Base-by-base conservation (phyloP, 192 early-diverging fungal genomes). In the Phycomyces nitens region DNA sequence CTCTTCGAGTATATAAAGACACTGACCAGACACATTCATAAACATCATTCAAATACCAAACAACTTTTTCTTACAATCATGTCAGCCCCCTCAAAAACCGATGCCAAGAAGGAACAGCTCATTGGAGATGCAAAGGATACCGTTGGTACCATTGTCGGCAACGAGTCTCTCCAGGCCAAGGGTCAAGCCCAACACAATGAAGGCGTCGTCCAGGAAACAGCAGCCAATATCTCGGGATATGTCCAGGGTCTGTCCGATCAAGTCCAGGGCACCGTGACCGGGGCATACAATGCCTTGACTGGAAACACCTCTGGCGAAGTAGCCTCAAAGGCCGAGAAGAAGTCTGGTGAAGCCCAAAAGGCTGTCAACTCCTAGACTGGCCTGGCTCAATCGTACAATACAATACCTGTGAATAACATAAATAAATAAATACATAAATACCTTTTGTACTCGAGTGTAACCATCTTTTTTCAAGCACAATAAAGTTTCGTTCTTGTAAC, bases 111-210 rank as follows among this genome's bases (percentile, higher is more conserved):
- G 26, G 68, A 73, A 58, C 64, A 73, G 49, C 43, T 65, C 52
- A 50, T 71, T 38, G 79, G 75, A 26, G 47, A 55, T 39, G 71
- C 68, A 49, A 74, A 77, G 63, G 65, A 77, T 53, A 70, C 62
- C 56, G 51, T 77, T 52, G 79, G 79, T 16, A 22, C 43, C 57
- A 53, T 66, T 9, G n/a, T 73, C n/a, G 76, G 79, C 10, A 74
- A 52, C 38, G 64, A 77, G 18, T 14, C 29, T 15, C 51, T 77
- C 43, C 59, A 64, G 9, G 58, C 70, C 3, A 52, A 68, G 22
- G 79, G 79, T 18, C 58, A 70, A 20, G 47, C 66, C 11, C 62
- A 77, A 51, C 65, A 72, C 29, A 29, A 55, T 40, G 39, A 56
- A n/a, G 74, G 62, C 47, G 51, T 70, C 14, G 60, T 53, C 16